Base-by-base conservation (phyloP, 2,329 filamentous ascomycete species). In the Emydomyces testavorans region DNA sequence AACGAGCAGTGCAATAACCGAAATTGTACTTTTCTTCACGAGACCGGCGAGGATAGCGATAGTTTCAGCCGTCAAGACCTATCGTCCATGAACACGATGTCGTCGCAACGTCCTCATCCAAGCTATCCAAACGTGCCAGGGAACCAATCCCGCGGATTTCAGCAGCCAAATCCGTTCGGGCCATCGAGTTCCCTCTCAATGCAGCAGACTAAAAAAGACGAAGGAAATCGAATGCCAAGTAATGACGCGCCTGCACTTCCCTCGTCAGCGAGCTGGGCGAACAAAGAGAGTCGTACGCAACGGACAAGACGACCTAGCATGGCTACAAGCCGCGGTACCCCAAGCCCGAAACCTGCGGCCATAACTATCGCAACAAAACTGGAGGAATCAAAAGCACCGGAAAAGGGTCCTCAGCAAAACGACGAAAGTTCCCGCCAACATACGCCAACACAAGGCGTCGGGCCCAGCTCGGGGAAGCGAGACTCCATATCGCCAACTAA, bases 11-110 rank as follows among this genome's bases (percentile, higher is more conserved):
- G 92, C 67, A 88, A 85, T 49, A 98, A 98, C 60, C 81, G 89
- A 44, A 90, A 92, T 53, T 98, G 92, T 71, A 98, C 95, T 79
- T 98, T 98, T 65, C 69, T 98, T 43, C 92, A 98, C 61, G 93
- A 98, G 66, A 85, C 92, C 32, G 93, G 92, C n/a, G 92, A 98
- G 61, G 92, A 95, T 58, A 90, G 92, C 56, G 90, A 96, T 60
- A 95, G 88, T 67, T 96, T 94, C 63, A 94, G 87, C 6, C 79
- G 92, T 40, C 88, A 95, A 63, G 90, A 95, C 64, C 69, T 96
- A 31, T 96, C 90, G 1, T 93, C 89, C 15, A 85, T 95, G 74
- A 96, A 95, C 59, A 90, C 85, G 51, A 81, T 88, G 49, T 85
- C 83, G 53, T 88, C 84, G 1, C 87, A 82, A 61, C 72, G 87